Evolutionary conservation across 331 rosid species (phyloP).

Genomic region (Quercus lobata): DNA sequence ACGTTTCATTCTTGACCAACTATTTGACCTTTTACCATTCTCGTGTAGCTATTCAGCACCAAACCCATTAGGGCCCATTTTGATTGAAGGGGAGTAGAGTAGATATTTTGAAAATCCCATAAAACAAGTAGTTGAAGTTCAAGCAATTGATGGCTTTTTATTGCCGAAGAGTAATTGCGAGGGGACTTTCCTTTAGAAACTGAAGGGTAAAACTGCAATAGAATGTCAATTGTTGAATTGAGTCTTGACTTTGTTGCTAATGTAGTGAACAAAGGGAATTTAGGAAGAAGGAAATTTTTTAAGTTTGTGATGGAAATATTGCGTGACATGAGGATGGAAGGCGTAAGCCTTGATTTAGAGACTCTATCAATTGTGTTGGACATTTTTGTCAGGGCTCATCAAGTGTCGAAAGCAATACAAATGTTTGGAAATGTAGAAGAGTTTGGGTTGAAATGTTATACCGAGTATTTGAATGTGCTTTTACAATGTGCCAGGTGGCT

Average conservation of each 20-base stretch:
- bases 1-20: constrained; percentile 31
- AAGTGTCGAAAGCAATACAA: no score
- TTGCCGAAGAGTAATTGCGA: constrained; percentile 63
- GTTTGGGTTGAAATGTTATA: no score
- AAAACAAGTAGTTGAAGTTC: not conserved
- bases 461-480: no score
- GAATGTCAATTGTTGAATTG: not conserved
- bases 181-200: constrained; percentile 36
- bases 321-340: constrained; percentile 35
- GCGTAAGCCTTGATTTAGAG: constrained; percentile 36
- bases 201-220: no score
- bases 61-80: not conserved
- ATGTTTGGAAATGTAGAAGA: no score
- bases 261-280: no score
- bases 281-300: no score
- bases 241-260: no score
- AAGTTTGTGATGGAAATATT: constrained; percentile 42
- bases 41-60: not conserved
- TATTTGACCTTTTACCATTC: constrained; percentile 41
- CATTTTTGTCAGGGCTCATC: constrained; percentile 31
- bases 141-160: constrained; percentile 53
- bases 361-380: constrained; percentile 11
- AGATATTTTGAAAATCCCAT: not conserved
- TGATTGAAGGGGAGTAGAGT: no score
- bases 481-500: no score